These are phyloP conservation scores for Xerocomus brunneocitrinus DNA, from an alignment of 768 basidiomycete species.

Conservation along the genomic window DNA sequence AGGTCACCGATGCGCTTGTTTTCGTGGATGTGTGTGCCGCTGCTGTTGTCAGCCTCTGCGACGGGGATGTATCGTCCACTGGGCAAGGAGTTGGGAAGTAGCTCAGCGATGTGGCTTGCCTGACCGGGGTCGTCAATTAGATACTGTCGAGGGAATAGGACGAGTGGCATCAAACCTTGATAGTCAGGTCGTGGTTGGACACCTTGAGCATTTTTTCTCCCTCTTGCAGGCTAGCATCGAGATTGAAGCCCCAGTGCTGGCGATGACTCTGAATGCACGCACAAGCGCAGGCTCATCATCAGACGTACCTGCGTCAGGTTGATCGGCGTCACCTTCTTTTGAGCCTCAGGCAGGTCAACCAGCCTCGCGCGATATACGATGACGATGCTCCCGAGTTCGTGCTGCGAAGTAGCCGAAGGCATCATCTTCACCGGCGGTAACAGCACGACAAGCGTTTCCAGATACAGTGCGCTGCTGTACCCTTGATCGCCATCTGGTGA, in stretches of 20 bases:
- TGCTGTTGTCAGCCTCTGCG: conserved; percentile 35
- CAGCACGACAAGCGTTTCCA: conserved; percentile 55
- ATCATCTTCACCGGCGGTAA: conserved; percentile 34
- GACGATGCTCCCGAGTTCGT: conserved; percentile 59
- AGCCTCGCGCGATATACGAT: conserved; percentile 69
- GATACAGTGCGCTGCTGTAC: conserved; percentile 54
- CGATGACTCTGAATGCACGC: neutral
- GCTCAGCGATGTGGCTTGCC: conserved; percentile 53
- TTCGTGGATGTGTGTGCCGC: conserved; percentile 41
- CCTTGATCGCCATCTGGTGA: conserved; percentile 70
- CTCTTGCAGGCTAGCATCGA: conserved; percentile 58
- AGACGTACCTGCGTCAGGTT: conserved; percentile 67
- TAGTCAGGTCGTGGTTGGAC: conserved; percentile 43
- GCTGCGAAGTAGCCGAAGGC: conserved; percentile 32
- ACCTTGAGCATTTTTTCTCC: conserved; percentile 44
- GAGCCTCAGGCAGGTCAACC: conserved; percentile 34
- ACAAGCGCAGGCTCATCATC: neutral
- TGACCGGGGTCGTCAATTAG: conserved; percentile 14
- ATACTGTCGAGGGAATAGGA: neutral
- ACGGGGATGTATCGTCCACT: conserved; percentile 49
- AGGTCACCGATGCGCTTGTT: conserved; percentile 52
- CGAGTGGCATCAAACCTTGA: conserved; percentile 28
- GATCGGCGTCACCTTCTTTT: conserved; percentile 58
- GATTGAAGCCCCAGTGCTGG: conserved; percentile 82
- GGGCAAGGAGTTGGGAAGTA: conserved; percentile 46